These are phyloP conservation scores for Pulveroboletus sp. DNA, from an alignment of 768 basidiomycete genomes.

Conservation along the genomic window DNA sequence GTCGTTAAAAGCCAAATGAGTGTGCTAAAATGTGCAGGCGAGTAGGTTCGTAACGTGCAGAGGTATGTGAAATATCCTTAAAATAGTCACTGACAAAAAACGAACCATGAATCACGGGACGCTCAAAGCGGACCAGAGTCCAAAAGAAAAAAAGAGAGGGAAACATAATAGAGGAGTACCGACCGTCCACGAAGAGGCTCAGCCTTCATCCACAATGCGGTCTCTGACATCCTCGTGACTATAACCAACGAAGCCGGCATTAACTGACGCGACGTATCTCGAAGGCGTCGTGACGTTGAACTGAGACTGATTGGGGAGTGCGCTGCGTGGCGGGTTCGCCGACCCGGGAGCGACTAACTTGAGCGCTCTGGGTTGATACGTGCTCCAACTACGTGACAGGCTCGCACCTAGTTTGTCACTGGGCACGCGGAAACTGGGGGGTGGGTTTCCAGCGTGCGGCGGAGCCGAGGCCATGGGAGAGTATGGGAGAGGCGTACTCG, in stretches of 20 bases:
- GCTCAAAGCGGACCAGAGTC: neutral
- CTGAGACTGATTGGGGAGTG: conserved; percentile 44
- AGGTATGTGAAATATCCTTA: conserved; percentile 12
- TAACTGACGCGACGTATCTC: conserved; percentile 9
- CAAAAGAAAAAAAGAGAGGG: neutral
- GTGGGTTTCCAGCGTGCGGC: conserved; percentile 10
- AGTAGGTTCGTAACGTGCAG: conserved; percentile 6
- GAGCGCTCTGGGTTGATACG: conserved; percentile 42
- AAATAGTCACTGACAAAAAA: conserved; percentile 10
- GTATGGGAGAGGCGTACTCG: conserved; percentile 50
- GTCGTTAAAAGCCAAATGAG: conserved; percentile 11
- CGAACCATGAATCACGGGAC: neutral
- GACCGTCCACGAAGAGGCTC: conserved; percentile 24
- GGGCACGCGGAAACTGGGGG: conserved; percentile 17
- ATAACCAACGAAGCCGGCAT: conserved; percentile 8
- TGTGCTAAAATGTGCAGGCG: conserved; percentile 19
- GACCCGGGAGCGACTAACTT: conserved; percentile 33
- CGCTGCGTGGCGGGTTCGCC: conserved; percentile 47
- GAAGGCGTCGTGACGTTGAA: conserved; percentile 40
- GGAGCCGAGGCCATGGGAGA: conserved; percentile 49
- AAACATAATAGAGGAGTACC: conserved; percentile 2
- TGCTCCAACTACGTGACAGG: conserved; percentile 58
- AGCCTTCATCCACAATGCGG: conserved; percentile 27
- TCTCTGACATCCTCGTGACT: conserved; percentile 17
- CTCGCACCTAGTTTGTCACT: conserved; percentile 51